Conservation (phyloP, 2,329 filamentous ascomycete genomes). For the Endoconidiophora polonica region DNA sequence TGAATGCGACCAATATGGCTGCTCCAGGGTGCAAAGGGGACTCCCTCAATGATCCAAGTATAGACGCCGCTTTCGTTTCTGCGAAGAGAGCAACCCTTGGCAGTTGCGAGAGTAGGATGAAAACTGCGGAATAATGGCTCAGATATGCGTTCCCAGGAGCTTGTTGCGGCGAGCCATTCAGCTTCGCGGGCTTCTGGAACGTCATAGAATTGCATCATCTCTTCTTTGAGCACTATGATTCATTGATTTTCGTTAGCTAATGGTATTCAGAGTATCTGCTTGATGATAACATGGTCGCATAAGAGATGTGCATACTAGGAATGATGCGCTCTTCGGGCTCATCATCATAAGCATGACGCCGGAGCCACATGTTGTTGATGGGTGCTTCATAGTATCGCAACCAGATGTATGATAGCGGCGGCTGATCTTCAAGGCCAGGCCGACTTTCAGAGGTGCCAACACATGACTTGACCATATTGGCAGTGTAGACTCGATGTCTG, state of each 20-base stretch:
- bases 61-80: background rate
- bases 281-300: too few relatives aligned
- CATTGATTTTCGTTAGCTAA: background rate
- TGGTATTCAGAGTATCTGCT: background rate
- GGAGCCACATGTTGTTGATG: background rate
- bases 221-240: background rate
- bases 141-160: background rate
- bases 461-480: background rate
- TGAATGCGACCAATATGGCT: background rate
- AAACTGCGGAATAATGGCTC: conserved; percentile 1
- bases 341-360: background rate
- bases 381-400: conserved; percentile 2
- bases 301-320: background rate
- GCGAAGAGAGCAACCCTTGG: background rate
- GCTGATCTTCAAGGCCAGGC: conserved; percentile 4
- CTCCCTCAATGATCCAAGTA: conserved; percentile 2
- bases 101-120: background rate
- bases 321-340: conserved; percentile 3
- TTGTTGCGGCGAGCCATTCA: background rate
- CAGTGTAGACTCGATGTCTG: too few relatives aligned
- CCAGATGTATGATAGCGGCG: background rate
- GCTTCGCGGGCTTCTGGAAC: background rate
- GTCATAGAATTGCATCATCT: background rate
- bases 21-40: background rate
- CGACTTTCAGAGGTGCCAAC: conserved; percentile 4